Conservation (phyloP, 106 monocot genomes). For the Apostasia shenzhenica region DNA sequence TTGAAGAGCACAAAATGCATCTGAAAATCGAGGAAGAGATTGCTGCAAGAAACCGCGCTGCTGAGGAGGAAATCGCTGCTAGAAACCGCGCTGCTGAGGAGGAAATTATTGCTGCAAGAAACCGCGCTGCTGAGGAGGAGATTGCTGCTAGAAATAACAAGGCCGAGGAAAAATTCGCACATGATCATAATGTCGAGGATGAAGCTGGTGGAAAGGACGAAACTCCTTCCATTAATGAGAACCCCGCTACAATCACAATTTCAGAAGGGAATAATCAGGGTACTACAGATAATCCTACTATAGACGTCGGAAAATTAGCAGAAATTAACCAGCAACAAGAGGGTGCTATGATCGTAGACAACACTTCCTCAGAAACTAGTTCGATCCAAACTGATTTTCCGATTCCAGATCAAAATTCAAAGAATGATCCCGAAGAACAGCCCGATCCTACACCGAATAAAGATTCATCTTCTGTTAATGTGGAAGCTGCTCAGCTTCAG, state of each 20-base stretch:
- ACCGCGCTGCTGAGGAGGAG: slow-evolving; percentile 23
- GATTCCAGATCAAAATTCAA: background rate
- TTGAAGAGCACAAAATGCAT: slow-evolving; percentile 43
- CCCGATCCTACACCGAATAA: background rate
- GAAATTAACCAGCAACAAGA: background rate
- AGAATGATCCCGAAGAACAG: background rate
- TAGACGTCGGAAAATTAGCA: background rate
- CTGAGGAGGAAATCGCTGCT: slow-evolving; percentile 29
- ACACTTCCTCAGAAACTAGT: background rate
- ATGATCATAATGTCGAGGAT: background rate
- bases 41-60: slow-evolving; percentile 34
- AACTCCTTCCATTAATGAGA: slow-evolving; percentile 1
- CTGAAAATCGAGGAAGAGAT: slow-evolving; percentile 55
- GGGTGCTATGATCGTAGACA: background rate
- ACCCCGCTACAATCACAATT: background rate
- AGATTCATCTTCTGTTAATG: background rate
- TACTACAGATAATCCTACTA: background rate
- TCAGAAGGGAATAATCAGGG: background rate
- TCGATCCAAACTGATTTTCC: slow-evolving; percentile 2
- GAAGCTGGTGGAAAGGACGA: background rate
- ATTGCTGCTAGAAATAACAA: slow-evolving; percentile 8
- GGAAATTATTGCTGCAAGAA: slow-evolving; percentile 15
- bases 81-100: slow-evolving; percentile 22
- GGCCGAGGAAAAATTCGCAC: slow-evolving; percentile 7
- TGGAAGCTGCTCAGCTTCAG: background rate